These are phyloP conservation scores for Tolypocladium tropicale DNA, from an alignment of 2,329 filamentous ascomycete genomes.

Conservation along the genomic window DNA sequence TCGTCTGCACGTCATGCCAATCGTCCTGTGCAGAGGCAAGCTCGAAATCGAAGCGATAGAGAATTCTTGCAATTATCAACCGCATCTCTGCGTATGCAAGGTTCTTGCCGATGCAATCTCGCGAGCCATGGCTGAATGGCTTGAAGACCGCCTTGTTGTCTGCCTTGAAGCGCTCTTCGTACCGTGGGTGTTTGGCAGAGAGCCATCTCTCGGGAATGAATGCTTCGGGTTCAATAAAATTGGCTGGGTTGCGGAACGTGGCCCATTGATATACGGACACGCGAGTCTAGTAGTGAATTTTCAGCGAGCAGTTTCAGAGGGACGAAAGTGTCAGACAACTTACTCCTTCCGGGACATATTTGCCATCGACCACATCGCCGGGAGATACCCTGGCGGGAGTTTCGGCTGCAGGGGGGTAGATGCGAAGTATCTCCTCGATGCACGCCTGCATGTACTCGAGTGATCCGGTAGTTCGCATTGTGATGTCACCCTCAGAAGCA, in stretches of 20 bases:
- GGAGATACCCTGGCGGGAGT: constrained; percentile 14
- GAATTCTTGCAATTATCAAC: constrained; percentile 30
- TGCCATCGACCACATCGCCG: constrained; percentile 22
- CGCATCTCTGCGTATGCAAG: constrained; percentile 37
- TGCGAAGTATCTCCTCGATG: constrained; percentile 30
- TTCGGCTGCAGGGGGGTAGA: constrained; percentile 24
- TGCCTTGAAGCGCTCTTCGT: constrained; percentile 23
- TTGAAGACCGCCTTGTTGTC: constrained; percentile 27
- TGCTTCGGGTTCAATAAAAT: constrained; percentile 32
- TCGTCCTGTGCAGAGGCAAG: neutral
- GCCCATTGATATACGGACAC: constrained; percentile 34
- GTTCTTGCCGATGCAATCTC: constrained; percentile 31
- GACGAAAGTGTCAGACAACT: constrained; percentile 5
- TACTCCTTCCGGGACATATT: constrained; percentile 23
- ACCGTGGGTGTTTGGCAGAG: constrained; percentile 13
- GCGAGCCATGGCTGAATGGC: constrained; percentile 26
- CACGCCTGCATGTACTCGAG: constrained; percentile 27
- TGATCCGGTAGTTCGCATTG: constrained; percentile 16
- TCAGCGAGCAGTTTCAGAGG: neutral
- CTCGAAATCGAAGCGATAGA: constrained; percentile 35
- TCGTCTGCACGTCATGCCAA: constrained; percentile 1
- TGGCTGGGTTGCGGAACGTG: constrained; percentile 28
- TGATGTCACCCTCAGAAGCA: constrained; percentile 24
- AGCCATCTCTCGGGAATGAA: constrained; percentile 39
- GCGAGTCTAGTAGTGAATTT: constrained; percentile 19